phyloP scores from a whole-genome alignment of 768 basidiomycete species.

The Pulveroboletus sp. region DNA sequence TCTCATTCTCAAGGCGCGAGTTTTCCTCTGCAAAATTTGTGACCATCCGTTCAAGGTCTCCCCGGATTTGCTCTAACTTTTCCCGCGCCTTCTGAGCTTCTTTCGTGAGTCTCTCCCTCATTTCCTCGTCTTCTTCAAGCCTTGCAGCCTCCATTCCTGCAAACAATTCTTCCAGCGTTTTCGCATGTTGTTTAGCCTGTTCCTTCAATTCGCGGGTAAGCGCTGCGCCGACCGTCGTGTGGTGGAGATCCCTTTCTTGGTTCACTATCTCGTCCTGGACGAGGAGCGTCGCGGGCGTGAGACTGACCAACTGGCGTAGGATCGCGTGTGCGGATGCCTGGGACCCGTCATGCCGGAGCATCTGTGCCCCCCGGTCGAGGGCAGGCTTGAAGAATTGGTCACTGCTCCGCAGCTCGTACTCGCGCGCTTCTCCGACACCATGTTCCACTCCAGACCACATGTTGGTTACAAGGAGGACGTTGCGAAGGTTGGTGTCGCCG shows the following conservation, averaged over 20 bases:
- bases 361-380: not conserved
- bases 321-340: not conserved
- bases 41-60: conserved; percentile 38
- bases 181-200: conserved; percentile 40
- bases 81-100: conserved; percentile 40
- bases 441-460: not conserved
- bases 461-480: not conserved
- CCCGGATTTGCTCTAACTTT: conserved; percentile 41
- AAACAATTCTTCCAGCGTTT: conserved; percentile 44
- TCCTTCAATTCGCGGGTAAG: conserved; percentile 48
- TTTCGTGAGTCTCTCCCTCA: conserved; percentile 38
- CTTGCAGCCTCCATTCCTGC: conserved; percentile 46
- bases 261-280: conserved; percentile 45
- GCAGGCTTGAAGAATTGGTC: not conserved
- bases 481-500: not conserved
- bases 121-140: conserved; percentile 43
- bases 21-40: conserved; percentile 37
- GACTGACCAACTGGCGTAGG: not conserved
- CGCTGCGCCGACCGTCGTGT: conserved; percentile 52
- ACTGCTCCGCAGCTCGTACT: not conserved
- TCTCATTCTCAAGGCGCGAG: conserved; percentile 26
- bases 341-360: not conserved
- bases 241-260: conserved; percentile 41
- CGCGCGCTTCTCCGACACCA: not conserved
- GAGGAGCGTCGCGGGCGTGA: not conserved